Conservation (phyloP, 345 rosid species). For the Erysimum cheiranthoides region DNA sequence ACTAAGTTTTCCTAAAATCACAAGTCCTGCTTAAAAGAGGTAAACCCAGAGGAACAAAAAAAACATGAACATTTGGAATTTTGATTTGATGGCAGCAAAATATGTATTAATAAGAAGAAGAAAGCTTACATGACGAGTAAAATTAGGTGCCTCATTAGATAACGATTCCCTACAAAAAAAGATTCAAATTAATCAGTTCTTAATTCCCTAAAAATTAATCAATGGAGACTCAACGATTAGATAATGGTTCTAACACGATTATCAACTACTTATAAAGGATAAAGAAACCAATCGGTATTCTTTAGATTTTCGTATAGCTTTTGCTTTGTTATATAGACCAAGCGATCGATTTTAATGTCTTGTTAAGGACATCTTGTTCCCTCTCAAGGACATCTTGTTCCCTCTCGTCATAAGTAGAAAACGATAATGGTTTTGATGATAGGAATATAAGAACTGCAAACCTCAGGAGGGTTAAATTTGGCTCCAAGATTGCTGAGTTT, state of each 20-base stretch:
- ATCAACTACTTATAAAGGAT: too few relatives aligned
- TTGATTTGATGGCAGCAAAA: neutral
- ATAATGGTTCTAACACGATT: neutral
- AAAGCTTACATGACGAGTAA: constrained; percentile 26
- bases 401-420: too few relatives aligned
- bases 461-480: constrained; percentile 95
- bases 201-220: neutral
- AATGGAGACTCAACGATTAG: neutral
- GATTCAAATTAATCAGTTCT: neutral
- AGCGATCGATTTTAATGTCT: neutral
- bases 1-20: neutral
- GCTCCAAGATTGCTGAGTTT: constrained; percentile 96
- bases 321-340: neutral
- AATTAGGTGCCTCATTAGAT: constrained; percentile 23
- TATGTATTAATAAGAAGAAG: neutral
- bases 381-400: neutral
- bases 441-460: constrained; percentile 41
- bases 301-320: neutral
- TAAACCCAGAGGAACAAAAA: neutral
- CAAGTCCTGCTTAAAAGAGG: neutral
- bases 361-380: neutral
- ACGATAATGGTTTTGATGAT: constrained; percentile 34
- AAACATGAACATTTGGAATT: neutral
- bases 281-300: too few relatives aligned
- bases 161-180: constrained; percentile 35